Evolutionary conservation across 1,139 yeast genomes (phyloP).

Genomic region (Yamadazyma taylorii): DNA sequence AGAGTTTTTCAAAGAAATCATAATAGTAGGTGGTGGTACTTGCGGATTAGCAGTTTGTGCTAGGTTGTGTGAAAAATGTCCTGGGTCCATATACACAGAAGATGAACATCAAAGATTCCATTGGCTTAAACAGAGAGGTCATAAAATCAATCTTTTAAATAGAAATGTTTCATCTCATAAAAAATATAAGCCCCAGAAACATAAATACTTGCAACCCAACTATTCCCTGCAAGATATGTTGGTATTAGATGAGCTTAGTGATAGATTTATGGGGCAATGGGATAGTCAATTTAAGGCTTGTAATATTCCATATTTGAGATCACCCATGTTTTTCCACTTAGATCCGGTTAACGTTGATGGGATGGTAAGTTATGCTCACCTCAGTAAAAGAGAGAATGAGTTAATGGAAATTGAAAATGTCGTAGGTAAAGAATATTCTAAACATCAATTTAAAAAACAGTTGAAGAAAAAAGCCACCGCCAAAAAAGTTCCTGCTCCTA

Average conservation of each 20-base stretch:
- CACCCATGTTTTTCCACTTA: constrained; percentile 53
- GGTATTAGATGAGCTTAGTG: constrained; percentile 33
- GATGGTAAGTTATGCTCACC: constrained; percentile 41
- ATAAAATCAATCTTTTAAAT: constrained; percentile 27
- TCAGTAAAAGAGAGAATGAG: constrained; percentile 32
- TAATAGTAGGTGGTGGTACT: constrained; percentile 42
- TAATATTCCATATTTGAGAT: constrained; percentile 44
- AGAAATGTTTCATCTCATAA: not conserved
- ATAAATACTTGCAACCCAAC: constrained; percentile 15
- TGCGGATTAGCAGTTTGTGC: constrained; percentile 40
- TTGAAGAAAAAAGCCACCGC: constrained; percentile 7
- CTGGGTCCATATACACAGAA: constrained; percentile 41
- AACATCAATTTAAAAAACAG: constrained; percentile 40
- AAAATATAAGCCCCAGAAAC: constrained; percentile 14
- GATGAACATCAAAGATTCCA: constrained; percentile 45
- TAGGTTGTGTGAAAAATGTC: constrained; percentile 37
- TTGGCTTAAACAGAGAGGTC: constrained; percentile 36
- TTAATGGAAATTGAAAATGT: constrained; percentile 46
- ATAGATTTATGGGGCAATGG: constrained; percentile 44
- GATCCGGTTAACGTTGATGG: constrained; percentile 50
- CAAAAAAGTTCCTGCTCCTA: constrained; percentile 18
- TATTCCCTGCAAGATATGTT: constrained; percentile 27
- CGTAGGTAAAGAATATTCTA: constrained; percentile 47
- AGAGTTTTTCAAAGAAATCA: constrained; percentile 30
- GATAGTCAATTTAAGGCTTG: constrained; percentile 43